Conservation (phyloP, 768 basidiomycete genomes). For the Holtermannia corniformis region DNA sequence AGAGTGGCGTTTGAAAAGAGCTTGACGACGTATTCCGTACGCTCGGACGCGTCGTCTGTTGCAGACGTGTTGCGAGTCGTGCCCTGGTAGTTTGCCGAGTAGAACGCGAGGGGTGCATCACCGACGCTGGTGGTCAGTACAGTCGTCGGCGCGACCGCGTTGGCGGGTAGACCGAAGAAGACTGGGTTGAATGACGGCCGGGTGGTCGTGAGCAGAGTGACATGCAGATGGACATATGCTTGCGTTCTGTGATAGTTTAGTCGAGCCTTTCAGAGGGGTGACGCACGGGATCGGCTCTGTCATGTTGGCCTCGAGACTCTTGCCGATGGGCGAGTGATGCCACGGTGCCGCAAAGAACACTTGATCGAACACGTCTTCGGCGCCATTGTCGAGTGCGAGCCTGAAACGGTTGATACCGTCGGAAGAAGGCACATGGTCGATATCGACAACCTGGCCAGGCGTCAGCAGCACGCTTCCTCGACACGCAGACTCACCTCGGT, state of each 20-base stretch:
- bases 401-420: slow-evolving; percentile 15
- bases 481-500: slow-evolving; percentile 50
- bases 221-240: slow-evolving; percentile 74
- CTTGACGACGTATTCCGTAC: slow-evolving; percentile 67
- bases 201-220: slow-evolving; percentile 78
- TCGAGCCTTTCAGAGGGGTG: slow-evolving; percentile 43
- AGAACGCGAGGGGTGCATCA: slow-evolving; percentile 53
- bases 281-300: slow-evolving; percentile 26
- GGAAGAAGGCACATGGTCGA: slow-evolving; percentile 12
- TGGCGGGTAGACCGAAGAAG: slow-evolving; percentile 55
- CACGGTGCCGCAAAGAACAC: slow-evolving; percentile 83
- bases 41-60: slow-evolving; percentile 36
- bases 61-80: too few species aligned
- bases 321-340: slow-evolving; percentile 49
- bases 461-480: not conserved
- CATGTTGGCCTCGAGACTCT: slow-evolving; percentile 11
- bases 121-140: slow-evolving; percentile 66
- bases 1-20: slow-evolving; percentile 66
- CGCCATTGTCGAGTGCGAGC: slow-evolving; percentile 16
- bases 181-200: slow-evolving; percentile 52
- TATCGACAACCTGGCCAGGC: slow-evolving; percentile 47
- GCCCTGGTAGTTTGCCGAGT: slow-evolving; percentile 74
- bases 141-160: slow-evolving; percentile 48
- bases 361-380: slow-evolving; percentile 49
- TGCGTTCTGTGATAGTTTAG: slow-evolving; percentile 43